Evolutionary conservation across 108 stramenopile genomes (phyloP).

Genomic region (Fragilaria crotonensis): DNA sequence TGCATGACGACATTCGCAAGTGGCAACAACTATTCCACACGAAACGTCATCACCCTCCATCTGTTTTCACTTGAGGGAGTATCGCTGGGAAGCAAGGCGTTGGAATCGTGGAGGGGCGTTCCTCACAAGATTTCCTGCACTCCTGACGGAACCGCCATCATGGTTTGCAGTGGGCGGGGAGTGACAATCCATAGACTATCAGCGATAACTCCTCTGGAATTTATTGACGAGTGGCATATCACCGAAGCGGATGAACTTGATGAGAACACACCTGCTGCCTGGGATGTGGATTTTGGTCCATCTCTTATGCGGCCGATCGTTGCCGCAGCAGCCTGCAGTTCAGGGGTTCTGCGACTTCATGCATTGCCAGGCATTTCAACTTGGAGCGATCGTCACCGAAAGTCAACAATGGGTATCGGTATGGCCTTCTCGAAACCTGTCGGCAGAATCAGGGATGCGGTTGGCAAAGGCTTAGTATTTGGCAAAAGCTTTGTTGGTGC

Average conservation of each 20-base stretch:
- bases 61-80: slow-evolving; percentile 75
- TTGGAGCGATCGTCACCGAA: slow-evolving; percentile 59
- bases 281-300: slow-evolving; percentile 85
- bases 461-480: slow-evolving; percentile 63
- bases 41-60: slow-evolving; percentile 63
- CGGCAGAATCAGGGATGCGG: slow-evolving; percentile 58
- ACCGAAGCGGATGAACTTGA: slow-evolving; percentile 50
- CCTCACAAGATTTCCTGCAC: slow-evolving; percentile 65
- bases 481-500: slow-evolving; percentile 64
- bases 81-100: slow-evolving; percentile 54
- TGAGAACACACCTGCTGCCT: slow-evolving; percentile 24
- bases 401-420: slow-evolving; percentile 42
- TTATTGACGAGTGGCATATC: slow-evolving; percentile 79
- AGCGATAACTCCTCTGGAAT: slow-evolving; percentile 54
- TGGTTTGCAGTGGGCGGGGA: slow-evolving; percentile 70
- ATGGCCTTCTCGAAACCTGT: slow-evolving; percentile 65
- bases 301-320: slow-evolving; percentile 76
- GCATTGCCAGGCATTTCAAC: slow-evolving; percentile 79
- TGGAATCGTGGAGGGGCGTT: slow-evolving; percentile 56
- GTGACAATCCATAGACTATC: slow-evolving; percentile 74
- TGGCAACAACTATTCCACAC: slow-evolving; percentile 11
- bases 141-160: slow-evolving; percentile 74
- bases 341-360: slow-evolving; percentile 77
- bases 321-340: slow-evolving; percentile 75
- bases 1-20: slow-evolving; percentile 47